phyloP scores from a whole-genome alignment of 352 stramenopile genomes.

The Pythium rhizo-oryzae region DNA sequence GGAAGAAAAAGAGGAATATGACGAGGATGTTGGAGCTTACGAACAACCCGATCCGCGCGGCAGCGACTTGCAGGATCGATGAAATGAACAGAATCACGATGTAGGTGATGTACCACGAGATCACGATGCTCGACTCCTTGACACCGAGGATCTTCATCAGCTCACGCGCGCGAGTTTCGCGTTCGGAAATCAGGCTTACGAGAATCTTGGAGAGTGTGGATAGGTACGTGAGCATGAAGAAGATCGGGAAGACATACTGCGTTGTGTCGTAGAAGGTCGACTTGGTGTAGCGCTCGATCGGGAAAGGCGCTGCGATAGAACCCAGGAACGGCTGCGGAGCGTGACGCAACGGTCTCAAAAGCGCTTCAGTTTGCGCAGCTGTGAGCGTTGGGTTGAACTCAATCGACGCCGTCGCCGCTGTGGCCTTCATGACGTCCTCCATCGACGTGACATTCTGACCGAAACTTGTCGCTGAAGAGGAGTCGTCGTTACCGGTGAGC shows the following conservation, averaged over 20 bases:
- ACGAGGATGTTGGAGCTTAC: conserved; percentile 24
- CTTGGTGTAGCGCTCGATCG: conserved; percentile 7
- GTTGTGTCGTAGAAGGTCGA: conserved; percentile 45
- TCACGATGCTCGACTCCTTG: conserved; percentile 63
- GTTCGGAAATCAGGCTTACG: conserved; percentile 74
- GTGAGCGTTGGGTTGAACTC: conserved; percentile 15
- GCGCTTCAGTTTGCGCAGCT: conserved; percentile 10
- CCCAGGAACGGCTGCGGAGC: conserved; percentile 14
- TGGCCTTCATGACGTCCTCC: conserved; percentile 4
- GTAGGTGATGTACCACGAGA: conserved; percentile 89
- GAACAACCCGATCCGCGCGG: conserved; percentile 40
- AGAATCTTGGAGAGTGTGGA: conserved; percentile 69
- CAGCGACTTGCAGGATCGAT: conserved; percentile 52
- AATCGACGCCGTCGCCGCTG: conserved; percentile 1
- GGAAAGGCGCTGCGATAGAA: conserved; percentile 5
- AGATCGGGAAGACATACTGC: conserved; percentile 50
- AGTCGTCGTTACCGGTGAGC: not conserved
- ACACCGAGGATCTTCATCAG: conserved; percentile 89
- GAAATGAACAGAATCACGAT: conserved; percentile 74
- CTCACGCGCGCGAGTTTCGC: conserved; percentile 76
- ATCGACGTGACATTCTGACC: conserved; percentile 1
- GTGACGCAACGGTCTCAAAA: conserved; percentile 27
- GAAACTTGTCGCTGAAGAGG: not conserved
- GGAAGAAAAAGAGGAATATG: conserved; percentile 41
- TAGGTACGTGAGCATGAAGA: conserved; percentile 83